Evolutionary conservation across 2,329 filamentous ascomycete species (phyloP), one percentile per base, ranked within the genome.

Genomic region (Diaporthe vaccinii): DNA sequence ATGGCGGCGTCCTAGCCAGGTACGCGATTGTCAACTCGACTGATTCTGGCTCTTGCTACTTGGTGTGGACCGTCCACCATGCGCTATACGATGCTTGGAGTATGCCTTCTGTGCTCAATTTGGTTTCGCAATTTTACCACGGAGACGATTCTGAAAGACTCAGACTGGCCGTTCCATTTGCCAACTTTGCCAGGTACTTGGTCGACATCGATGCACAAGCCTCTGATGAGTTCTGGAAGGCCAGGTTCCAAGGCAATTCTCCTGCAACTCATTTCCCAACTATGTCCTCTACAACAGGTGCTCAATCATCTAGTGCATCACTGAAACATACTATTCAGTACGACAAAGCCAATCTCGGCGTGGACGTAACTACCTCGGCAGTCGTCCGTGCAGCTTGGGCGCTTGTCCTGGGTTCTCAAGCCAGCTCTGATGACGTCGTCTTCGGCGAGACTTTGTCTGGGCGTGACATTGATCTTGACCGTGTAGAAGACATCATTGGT

Each of bases 51-150:
- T 6, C 36, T n/a, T n/a, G 39, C 14, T 44, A 62, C 59, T 12
- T 71, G 22, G 53, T 71, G 22, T 71, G 68, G 68, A 89, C 88
- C 0, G 87, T 89, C 82, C 89, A 91, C 77, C 89, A 91, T 77
- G 87, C 86, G 6, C 79, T 91, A 0, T 91, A 91, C 75, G 89
- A 91, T 72, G 89, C 89, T 39, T 90, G 89, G 89, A 87, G 86
- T 0, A 87, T 89, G 86, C 86, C 86, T 7, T 78, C 89, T 6
- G 80, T 89, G 3, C 83, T 89, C n/a, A 86, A 88, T 36, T 84
- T 85, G 55, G 85, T 89, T 68, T 88, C 88, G 78, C 82, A 83
- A 49, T 85, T 85, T 1, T 89, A 86, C 34, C 34, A 34, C 44
- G 28, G 44, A 36, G 49, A 25, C 4, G 39, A n/a, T 22, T 4